These are phyloP conservation scores for Adansonia digitata DNA, from an alignment of 345 rosid species.

Conservation along the genomic window DNA sequence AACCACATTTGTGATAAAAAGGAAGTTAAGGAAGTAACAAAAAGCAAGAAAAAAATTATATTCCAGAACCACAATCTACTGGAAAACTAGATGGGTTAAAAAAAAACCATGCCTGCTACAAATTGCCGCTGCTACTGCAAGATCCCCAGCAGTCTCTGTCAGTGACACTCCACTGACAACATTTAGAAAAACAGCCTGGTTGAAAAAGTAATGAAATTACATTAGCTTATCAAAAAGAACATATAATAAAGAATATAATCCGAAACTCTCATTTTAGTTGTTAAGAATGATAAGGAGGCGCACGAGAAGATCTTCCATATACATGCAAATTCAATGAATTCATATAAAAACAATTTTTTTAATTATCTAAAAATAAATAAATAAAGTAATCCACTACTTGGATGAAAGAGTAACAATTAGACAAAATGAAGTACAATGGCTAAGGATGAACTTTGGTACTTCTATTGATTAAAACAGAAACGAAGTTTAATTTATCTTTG, in stretches of 20 bases:
- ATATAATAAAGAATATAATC: background rate
- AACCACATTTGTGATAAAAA: background rate
- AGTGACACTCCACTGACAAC: slow-evolving; percentile 76
- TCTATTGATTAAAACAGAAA: background rate
- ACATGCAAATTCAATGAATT: no score
- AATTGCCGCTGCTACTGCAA: slow-evolving; percentile 92
- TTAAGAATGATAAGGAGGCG: no score
- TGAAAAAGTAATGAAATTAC: background rate
- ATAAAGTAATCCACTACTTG: no score
- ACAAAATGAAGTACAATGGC: background rate
- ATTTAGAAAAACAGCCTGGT: slow-evolving; percentile 68
- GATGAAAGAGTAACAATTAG: background rate
- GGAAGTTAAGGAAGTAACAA: background rate
- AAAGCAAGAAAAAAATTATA: background rate
- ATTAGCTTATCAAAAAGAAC: background rate
- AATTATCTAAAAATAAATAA: no score
- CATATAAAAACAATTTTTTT: no score
- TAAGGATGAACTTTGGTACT: background rate
- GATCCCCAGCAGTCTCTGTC: slow-evolving; percentile 87
- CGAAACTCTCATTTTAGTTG: no score
- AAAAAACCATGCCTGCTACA: slow-evolving; percentile 66
- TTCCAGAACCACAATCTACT: background rate
- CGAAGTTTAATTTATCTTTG: background rate
- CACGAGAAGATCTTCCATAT: no score
- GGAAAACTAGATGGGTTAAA: background rate